phyloP scores from a whole-genome alignment of 1,284 basidiomycete genomes.

The Austropuccinia psidii region DNA sequence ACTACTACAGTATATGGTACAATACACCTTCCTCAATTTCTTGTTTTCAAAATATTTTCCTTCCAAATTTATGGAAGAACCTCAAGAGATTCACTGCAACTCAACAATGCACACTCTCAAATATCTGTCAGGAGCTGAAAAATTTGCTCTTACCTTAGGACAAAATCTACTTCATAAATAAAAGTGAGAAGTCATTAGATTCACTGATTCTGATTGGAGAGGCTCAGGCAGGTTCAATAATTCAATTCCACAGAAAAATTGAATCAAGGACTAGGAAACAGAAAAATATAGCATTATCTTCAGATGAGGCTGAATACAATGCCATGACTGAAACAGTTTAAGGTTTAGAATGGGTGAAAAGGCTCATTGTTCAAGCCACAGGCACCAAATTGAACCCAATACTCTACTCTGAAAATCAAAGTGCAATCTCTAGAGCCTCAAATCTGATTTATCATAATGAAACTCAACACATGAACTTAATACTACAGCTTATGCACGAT shows the following conservation, averaged over 20 bases:
- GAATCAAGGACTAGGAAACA: conserved; percentile 4
- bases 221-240: background rate
- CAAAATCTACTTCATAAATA: background rate
- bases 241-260: background rate
- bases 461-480: background rate
- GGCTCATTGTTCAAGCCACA: background rate
- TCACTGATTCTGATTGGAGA: background rate
- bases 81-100: no score
- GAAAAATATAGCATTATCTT: background rate
- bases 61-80: no score
- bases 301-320: background rate
- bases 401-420: background rate
- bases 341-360: background rate
- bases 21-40: background rate
- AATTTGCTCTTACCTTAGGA: background rate
- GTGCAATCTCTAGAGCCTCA: background rate
- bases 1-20: background rate
- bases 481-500: background rate
- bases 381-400: no score
- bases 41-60: no score
- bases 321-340: background rate
- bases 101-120: no score
- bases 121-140: background rate
- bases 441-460: background rate
- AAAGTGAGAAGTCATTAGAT: no score